Evolutionary conservation across 306 rosid genomes (phyloP).

Genomic region (Acacia melanoxylon): DNA sequence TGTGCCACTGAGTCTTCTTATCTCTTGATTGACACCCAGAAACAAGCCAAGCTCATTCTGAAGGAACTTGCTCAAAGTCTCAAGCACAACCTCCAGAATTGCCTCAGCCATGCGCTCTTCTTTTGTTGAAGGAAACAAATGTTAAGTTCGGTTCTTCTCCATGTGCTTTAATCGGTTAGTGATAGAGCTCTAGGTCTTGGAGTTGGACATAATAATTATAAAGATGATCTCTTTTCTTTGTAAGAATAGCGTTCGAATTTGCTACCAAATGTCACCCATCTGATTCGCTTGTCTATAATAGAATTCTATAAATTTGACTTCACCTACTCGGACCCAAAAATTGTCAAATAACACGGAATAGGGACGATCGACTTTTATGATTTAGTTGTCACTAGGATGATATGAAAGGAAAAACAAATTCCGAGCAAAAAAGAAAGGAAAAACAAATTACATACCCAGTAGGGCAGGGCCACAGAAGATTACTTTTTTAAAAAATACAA

Average conservation of each 20-base stretch:
- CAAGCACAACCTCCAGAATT: conserved; percentile 7
- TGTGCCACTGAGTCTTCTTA: neutral
- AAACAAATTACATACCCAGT: neutral
- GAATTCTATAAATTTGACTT: neutral
- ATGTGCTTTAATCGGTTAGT: neutral
- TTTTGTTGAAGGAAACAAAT: neutral
- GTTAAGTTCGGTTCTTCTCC: neutral
- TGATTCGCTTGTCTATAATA: neutral
- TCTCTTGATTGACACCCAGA: neutral
- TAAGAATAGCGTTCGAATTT: neutral
- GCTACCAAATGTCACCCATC: neutral
- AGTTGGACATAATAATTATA: neutral
- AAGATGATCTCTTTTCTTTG: neutral
- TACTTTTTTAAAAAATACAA: too few relatives aligned
- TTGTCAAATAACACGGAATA: neutral
- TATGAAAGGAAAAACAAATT: too few relatives aligned
- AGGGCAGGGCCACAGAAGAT: neutral
- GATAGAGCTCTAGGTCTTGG: neutral
- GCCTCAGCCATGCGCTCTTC: conserved; percentile 14
- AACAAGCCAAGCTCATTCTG: conserved; percentile 7
- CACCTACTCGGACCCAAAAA: neutral
- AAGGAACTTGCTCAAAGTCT: neutral
- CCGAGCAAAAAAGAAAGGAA: too few relatives aligned
- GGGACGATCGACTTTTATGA: neutral
- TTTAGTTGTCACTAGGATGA: neutral